A percentile compares a stretch with the other conserved stretches of the same genome.
These are phyloP conservation scores for Citrus cavaleriei DNA, from an alignment of 345 rosid species.

Conservation along the genomic window DNA sequence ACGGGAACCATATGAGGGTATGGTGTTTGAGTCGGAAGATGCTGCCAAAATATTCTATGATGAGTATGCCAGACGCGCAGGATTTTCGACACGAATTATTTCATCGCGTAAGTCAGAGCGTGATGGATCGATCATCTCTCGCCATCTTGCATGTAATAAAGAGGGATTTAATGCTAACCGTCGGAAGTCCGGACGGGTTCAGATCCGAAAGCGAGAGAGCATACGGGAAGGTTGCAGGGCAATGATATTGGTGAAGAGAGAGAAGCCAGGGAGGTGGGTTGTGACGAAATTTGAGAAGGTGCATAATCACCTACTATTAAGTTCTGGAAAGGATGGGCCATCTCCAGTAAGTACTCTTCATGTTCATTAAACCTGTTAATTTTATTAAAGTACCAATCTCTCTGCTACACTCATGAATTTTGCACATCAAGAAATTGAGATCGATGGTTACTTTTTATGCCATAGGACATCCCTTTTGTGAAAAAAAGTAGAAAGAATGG, in stretches of 20 bases:
- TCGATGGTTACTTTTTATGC: neutral
- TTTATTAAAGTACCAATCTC: neutral
- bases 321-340: conserved; percentile 15
- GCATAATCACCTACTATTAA: conserved; percentile 45
- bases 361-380: neutral
- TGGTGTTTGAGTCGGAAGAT: conserved; percentile 50
- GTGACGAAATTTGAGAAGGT: conserved; percentile 43
- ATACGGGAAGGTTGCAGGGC: conserved; percentile 57
- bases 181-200: conserved; percentile 30
- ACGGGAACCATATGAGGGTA: conserved; percentile 39
- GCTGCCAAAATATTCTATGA: conserved; percentile 46
- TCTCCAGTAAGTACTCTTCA: conserved; percentile 14
- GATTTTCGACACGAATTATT: conserved; percentile 42
- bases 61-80: conserved; percentile 39
- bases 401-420: neutral
- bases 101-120: conserved; percentile 41
- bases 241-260: conserved; percentile 38
- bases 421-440: neutral
- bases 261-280: conserved; percentile 36
- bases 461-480: neutral
- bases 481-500: neutral
- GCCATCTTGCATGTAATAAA: conserved; percentile 48
- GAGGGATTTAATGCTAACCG: conserved; percentile 45
- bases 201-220: conserved; percentile 40
- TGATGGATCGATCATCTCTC: conserved; percentile 43